Percentiles rank a stretch among this genome's conserved stretches.
Conservation (phyloP, 768 basidiomycete species). For the Punctularia strigosozonata region DNA sequence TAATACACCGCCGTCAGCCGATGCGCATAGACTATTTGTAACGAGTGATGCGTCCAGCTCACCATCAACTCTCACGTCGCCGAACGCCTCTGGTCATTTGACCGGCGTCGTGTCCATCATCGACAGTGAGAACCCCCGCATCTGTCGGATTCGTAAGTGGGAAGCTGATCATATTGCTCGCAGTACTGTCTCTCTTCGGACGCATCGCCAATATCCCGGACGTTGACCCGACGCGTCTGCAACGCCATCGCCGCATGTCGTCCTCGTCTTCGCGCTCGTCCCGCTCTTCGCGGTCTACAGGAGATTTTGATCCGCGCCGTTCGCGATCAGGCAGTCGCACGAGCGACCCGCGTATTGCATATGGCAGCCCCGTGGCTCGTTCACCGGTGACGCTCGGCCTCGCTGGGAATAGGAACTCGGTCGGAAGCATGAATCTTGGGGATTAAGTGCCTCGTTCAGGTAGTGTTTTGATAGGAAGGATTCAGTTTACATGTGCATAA, state of each 20-base stretch:
- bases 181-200: conserved; percentile 74
- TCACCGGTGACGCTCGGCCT: too few species aligned
- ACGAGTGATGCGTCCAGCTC: conserved; percentile 45
- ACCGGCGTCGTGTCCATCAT: conserved; percentile 76
- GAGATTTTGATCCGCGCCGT: too few species aligned
- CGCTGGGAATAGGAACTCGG: too few species aligned
- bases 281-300: too few species aligned
- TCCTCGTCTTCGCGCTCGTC: conserved; percentile 49
- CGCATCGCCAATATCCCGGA: conserved; percentile 60
- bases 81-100: conserved; percentile 34
- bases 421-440: too few species aligned
- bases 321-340: too few species aligned
- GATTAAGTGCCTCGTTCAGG: too few species aligned
- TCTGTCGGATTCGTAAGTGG: background rate
- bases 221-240: conserved; percentile 69
- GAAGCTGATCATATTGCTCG: background rate
- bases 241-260: conserved; percentile 69
- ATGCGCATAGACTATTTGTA: conserved; percentile 70
- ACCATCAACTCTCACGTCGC: conserved; percentile 35
- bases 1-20: conserved; percentile 33
- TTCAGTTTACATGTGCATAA: too few species aligned
- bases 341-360: too few species aligned
- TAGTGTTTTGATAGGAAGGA: too few species aligned
- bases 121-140: conserved; percentile 53
- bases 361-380: too few species aligned